Evolutionary conservation across 805 yeast genomes (phyloP).

Genomic region (Citeromyces nyonsensis): DNA sequence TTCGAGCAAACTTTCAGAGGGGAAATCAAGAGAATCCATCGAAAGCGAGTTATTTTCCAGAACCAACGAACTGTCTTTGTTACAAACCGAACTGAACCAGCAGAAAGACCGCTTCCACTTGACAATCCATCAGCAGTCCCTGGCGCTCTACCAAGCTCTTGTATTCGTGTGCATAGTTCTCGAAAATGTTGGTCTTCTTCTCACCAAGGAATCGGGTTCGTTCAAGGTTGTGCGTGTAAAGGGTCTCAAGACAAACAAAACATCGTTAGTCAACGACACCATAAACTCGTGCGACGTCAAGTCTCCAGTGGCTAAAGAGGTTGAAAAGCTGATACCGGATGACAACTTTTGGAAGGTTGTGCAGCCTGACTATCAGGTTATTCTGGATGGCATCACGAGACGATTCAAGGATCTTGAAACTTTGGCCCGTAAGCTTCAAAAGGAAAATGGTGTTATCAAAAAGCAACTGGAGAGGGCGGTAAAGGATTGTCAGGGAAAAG

Average conservation of each 20-base stretch:
- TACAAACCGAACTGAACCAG: no score
- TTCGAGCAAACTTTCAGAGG: no score
- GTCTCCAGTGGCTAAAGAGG: constrained; percentile 2
- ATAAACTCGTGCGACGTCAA: background rate
- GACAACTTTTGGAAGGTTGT: constrained; percentile 12
- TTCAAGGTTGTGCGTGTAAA: background rate
- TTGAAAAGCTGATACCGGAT: constrained; percentile 13
- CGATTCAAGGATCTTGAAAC: constrained; percentile 84
- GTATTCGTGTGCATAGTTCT: no score
- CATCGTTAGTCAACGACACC: background rate
- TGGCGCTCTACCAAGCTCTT: no score
- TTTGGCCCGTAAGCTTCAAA: constrained; percentile 72
- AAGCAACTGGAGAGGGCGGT: constrained; percentile 25
- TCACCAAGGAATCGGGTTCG: background rate
- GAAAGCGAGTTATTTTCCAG: no score
- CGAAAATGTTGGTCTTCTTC: constrained; percentile 4
- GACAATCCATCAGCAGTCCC: no score
- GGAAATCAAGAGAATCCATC: no score
- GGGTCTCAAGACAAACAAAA: background rate
- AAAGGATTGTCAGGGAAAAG: constrained; percentile 26
- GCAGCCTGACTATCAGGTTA: constrained; percentile 10
- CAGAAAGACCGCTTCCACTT: no score
- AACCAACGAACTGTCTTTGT: no score
- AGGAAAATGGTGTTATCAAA: constrained; percentile 41
- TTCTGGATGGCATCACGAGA: constrained; percentile 31